phyloP scores from a whole-genome alignment of 176 grass and related monocot genomes.

The Aegilops tauschii region DNA sequence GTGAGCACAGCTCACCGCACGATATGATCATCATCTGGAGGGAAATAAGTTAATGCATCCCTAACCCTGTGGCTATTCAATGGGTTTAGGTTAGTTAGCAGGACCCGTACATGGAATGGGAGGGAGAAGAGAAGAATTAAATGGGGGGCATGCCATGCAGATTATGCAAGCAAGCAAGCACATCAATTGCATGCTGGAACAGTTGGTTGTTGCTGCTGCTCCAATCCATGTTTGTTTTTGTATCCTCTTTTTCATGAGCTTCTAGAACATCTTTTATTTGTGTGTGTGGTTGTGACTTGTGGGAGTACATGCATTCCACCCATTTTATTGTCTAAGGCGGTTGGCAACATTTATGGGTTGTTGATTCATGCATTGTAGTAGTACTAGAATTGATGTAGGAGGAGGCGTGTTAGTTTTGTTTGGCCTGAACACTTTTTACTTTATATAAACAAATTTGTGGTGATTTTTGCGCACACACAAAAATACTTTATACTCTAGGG shows the following conservation, averaged over 20 bases:
- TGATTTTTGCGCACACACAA: too few species aligned
- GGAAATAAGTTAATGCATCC: conserved; percentile 29
- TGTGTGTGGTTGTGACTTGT: background rate
- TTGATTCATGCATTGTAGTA: conserved; percentile 1
- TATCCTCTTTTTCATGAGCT: background rate
- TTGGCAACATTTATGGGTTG: conserved; percentile 7
- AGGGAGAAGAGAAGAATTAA: background rate
- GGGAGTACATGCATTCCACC: background rate
- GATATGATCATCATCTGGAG: conserved; percentile 26
- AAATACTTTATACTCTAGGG: background rate
- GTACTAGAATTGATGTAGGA: background rate
- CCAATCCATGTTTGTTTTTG: background rate
- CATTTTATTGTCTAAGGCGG: background rate
- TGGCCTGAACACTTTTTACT: background rate
- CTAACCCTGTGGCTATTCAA: background rate
- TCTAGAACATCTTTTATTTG: conserved; percentile 31
- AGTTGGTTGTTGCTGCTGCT: conserved; percentile 20
- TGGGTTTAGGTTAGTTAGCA: conserved; percentile 58
- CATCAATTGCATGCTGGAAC: conserved; percentile 47
- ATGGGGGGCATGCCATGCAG: background rate
- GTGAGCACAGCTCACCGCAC: conserved; percentile 35
- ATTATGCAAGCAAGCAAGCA: conserved; percentile 21
- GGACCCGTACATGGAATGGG: background rate
- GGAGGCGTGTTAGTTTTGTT: background rate
- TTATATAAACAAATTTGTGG: background rate